phyloP scores from a whole-genome alignment of 495 filamentous ascomycete species.

The Penicillium subrubescens region DNA sequence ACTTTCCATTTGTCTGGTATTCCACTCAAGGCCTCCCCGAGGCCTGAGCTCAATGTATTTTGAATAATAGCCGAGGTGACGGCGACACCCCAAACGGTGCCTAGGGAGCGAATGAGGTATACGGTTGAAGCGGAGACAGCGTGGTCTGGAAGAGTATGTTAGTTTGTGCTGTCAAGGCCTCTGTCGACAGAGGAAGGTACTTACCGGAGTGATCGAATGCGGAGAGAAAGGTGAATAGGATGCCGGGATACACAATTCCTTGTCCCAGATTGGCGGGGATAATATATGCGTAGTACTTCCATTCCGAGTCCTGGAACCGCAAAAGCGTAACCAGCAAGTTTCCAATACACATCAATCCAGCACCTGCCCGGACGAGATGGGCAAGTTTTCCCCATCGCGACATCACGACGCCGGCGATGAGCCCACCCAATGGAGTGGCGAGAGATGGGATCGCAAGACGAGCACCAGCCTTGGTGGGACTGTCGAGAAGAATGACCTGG shows the following conservation, averaged over 20 bases:
- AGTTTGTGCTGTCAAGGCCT: background rate
- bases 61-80: conserved; percentile 64
- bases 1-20: conserved; percentile 70
- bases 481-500: conserved; percentile 63
- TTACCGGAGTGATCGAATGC: conserved; percentile 64
- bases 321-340: conserved; percentile 58
- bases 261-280: conserved; percentile 67
- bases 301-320: conserved; percentile 56
- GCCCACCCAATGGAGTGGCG: conserved; percentile 61
- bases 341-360: conserved; percentile 60
- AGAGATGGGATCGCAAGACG: conserved; percentile 63
- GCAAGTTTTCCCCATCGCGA: conserved; percentile 62
- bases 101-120: conserved; percentile 64
- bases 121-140: conserved; percentile 65
- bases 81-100: conserved; percentile 65
- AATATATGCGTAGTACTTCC: conserved; percentile 66
- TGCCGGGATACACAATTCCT: conserved; percentile 63
- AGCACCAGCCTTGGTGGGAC: conserved; percentile 59
- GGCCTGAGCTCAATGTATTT: conserved; percentile 60
- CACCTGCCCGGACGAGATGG: conserved; percentile 55
- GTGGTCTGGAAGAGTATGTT: conserved; percentile 48
- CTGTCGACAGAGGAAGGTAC: conserved; percentile 1
- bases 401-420: conserved; percentile 65
- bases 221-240: conserved; percentile 64
- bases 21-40: conserved; percentile 59